Base-by-base conservation (phyloP, 345 rosid species). In the Stellera chamaejasme region DNA sequence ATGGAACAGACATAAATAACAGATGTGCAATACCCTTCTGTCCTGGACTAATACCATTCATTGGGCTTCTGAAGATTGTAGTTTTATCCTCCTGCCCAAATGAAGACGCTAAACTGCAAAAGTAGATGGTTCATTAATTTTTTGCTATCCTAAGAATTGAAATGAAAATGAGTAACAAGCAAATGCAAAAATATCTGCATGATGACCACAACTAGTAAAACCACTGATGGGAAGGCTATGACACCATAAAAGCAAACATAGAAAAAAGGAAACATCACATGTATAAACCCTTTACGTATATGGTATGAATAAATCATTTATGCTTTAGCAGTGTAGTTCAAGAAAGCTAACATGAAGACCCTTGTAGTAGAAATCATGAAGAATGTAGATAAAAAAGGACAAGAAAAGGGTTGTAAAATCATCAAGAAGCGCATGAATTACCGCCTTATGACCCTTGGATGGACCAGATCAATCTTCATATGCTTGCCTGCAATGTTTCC, bases 401-500 rank as follows among this genome's bases (percentile, higher is more conserved):
- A 50, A 14, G 23, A 45, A 28, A 43, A 49, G 39, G 48, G 8
- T 15, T 23, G 16, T 52, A 56, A 25, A 66, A n/a, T 48, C 27
- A n/a, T 15, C 48, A 32, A 27, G 8, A n/a, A 27, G 42, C 36
- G 39, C 45, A 46, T 13, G 12, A 26, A 56, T 71, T 67, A 62
- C 76, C 73, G 59, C 75, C 75, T 76, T 56, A 66, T 49, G 64
- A 75, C 71, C 70, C 79, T 81, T 44, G 75, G 74, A 62, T 23
- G 63, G 68, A 78, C 59, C 51, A 75, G 69, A 62, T 74, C 83
- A 63, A 90, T 72, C 64, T 70, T 78, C 52, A 87, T 77, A 63
- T 49, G 82, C 80, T 75, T 90, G 60, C 93, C 90, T 55, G 85
- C 76, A 71, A 87, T 75, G 63, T 81, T 75, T 43, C 72, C 71